These are phyloP conservation scores for Leishmania martiniquensis DNA, from an alignment of 208 protist species.

Conservation along the genomic window DNA sequence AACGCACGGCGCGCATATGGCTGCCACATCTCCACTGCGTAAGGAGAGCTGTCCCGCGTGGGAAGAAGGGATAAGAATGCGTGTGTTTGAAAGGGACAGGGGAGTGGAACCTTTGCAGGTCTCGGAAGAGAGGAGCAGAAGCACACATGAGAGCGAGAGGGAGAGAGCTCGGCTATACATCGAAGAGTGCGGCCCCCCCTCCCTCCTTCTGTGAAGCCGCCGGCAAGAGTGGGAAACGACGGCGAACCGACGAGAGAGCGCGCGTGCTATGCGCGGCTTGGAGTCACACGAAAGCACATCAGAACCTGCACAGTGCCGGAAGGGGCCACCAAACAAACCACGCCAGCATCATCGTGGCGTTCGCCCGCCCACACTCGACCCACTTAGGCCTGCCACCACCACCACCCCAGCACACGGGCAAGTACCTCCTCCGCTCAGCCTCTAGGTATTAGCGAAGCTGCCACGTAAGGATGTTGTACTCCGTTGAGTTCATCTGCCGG, in stretches of 20 bases:
- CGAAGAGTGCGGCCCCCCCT: background rate
- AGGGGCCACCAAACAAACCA: background rate
- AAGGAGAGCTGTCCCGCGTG: too few relatives aligned
- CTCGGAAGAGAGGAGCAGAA: background rate
- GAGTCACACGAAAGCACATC: background rate
- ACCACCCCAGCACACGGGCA: background rate
- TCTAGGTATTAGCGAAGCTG: slow-evolving; percentile 18
- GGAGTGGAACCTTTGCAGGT: background rate
- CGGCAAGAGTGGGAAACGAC: background rate
- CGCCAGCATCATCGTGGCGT: background rate
- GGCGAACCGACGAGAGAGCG: background rate
- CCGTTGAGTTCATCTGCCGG: slow-evolving; percentile 35
- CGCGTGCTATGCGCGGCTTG: background rate
- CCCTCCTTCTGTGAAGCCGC: background rate
- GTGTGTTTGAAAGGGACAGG: background rate
- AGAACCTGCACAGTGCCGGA: background rate
- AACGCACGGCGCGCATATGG: background rate
- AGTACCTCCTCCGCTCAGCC: background rate
- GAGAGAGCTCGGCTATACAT: slow-evolving; percentile 1
- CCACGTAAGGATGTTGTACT: slow-evolving; percentile 71
- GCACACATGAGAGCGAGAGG: background rate
- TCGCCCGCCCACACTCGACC: background rate
- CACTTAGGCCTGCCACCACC: too few relatives aligned
- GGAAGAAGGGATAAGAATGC: background rate
- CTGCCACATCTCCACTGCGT: background rate